Conservation (phyloP, 352 stramenopile species). For the Phytophthora melonis region DNA sequence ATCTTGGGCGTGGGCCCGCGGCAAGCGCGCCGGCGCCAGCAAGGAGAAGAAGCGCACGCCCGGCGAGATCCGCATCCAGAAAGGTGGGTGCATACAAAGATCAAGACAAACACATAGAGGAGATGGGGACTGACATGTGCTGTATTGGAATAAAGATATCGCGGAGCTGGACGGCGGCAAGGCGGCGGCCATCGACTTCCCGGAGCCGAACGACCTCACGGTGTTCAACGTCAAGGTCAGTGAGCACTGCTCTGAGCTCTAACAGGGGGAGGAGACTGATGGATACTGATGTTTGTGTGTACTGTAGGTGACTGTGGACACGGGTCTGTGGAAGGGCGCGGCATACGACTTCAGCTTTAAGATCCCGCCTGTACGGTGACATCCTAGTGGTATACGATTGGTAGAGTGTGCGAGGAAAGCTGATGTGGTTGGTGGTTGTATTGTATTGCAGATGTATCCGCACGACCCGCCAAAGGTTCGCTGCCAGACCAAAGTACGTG, state of each 20-base stretch:
- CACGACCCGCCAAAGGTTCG: conserved; percentile 98
- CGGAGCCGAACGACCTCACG: conserved; percentile 97
- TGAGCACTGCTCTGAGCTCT: conserved; percentile 27
- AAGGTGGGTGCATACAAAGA: conserved; percentile 75
- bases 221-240: conserved; percentile 86
- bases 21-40: conserved; percentile 66
- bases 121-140: neutral
- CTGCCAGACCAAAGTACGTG: conserved; percentile 93
- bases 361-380: conserved; percentile 91
- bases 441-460: conserved; percentile 85
- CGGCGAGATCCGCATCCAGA: conserved; percentile 98
- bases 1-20: conserved; percentile 86
- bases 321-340: conserved; percentile 97
- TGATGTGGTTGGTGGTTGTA: conserved; percentile 12
- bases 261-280: neutral
- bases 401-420: neutral
- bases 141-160: conserved; percentile 88
- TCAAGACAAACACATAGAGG: neutral
- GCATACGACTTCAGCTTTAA: conserved; percentile 98
- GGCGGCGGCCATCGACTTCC: conserved; percentile 96
- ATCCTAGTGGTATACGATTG: neutral
- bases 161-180: conserved; percentile 97
- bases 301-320: conserved; percentile 91
- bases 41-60: conserved; percentile 95
- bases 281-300: conserved; percentile 3